phyloP scores from a whole-genome alignment of 108 stramenopile genomes.

The Skeletonema costatum region DNA sequence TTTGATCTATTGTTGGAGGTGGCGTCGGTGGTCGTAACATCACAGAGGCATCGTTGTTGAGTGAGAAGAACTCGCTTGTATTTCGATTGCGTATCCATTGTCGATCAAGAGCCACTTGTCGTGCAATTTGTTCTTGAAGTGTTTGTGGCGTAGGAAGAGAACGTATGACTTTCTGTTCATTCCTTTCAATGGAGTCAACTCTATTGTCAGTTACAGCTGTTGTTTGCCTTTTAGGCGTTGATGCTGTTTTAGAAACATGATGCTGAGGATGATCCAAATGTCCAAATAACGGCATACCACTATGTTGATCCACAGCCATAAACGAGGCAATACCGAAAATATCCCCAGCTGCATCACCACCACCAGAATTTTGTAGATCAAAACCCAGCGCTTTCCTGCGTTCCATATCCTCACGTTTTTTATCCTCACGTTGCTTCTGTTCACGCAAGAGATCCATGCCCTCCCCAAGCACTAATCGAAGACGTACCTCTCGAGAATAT shows the following conservation, averaged over 20 bases:
- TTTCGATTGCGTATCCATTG: conserved; percentile 34
- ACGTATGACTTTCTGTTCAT: not conserved
- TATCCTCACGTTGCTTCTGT: conserved; percentile 46
- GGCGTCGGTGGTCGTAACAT: conserved; percentile 31
- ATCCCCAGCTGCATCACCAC: conserved; percentile 50
- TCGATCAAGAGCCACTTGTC: conserved; percentile 33
- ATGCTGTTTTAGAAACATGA: conserved; percentile 9
- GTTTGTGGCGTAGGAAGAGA: not conserved
- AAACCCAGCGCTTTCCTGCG: conserved; percentile 36
- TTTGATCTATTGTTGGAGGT: not conserved
- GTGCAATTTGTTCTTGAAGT: conserved; percentile 36
- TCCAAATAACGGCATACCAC: conserved; percentile 66
- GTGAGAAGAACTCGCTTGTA: conserved; percentile 38
- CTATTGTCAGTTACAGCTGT: not conserved
- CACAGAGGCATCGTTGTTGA: conserved; percentile 20
- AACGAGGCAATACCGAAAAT: conserved; percentile 61
- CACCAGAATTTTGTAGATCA: conserved; percentile 3
- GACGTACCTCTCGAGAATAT: conserved; percentile 58
- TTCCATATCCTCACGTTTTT: conserved; percentile 22
- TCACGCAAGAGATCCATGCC: conserved; percentile 56
- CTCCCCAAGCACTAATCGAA: conserved; percentile 69
- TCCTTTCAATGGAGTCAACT: not conserved
- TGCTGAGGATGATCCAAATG: conserved; percentile 4
- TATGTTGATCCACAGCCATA: conserved; percentile 85
- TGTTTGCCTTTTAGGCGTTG: not conserved